Conservation (phyloP, 2,329 filamentous ascomycete genomes). For the Fusarium pilosicola region DNA sequence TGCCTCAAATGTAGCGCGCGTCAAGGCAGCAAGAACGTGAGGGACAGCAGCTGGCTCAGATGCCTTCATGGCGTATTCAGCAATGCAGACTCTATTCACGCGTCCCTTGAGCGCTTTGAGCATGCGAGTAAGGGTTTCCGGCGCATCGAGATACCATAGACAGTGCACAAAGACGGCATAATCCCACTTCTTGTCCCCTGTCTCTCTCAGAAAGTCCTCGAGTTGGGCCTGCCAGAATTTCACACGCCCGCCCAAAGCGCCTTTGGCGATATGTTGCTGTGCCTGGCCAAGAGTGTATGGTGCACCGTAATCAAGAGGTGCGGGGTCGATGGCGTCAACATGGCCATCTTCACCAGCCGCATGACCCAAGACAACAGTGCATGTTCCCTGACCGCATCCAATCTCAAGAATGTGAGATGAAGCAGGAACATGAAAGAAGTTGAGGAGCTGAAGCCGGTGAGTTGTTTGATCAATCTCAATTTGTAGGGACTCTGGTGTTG, state of each 20-base stretch:
- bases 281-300: slow-evolving; percentile 17
- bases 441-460: slow-evolving; percentile 2
- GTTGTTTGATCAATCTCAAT: slow-evolving; percentile 15
- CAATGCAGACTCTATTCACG: not conserved
- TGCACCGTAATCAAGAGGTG: slow-evolving; percentile 14
- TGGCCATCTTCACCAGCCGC: not conserved
- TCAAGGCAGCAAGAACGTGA: slow-evolving; percentile 1
- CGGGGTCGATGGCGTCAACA: slow-evolving; percentile 18
- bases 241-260: not conserved
- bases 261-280: not conserved
- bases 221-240: not conserved
- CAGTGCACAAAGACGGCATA: slow-evolving; percentile 12
- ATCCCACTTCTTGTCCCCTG: not conserved
- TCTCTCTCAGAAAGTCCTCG: not conserved
- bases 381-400: slow-evolving; percentile 17
- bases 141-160: slow-evolving; percentile 1
- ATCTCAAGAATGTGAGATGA: not conserved
- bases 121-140: not conserved
- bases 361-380: slow-evolving; percentile 13
- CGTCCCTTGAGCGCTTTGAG: not conserved
- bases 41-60: not conserved
- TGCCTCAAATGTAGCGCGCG: slow-evolving; percentile 4
- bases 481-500: not conserved
- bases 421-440: not conserved
- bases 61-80: slow-evolving; percentile 16